Conservation (phyloP, 441 rosid genomes). For the Erodium chrysanthum region DNA sequence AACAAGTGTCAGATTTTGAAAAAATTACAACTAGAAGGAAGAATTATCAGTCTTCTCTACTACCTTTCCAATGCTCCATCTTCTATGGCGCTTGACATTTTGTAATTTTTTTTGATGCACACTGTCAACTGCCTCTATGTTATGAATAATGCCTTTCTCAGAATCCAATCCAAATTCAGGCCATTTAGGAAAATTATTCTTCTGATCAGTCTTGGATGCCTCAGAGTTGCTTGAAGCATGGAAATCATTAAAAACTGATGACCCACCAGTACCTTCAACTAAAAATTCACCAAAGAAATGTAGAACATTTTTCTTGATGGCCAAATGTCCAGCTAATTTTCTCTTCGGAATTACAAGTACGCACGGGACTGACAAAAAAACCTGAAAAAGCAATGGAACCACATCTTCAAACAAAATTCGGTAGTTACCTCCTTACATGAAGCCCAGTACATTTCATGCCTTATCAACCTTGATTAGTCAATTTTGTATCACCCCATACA, state of each 20-base stretch:
- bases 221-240: constrained; percentile 43
- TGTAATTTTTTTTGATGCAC: constrained; percentile 42
- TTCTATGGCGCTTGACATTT: constrained; percentile 75
- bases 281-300: constrained; percentile 88
- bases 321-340: constrained; percentile 83
- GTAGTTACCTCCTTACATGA: neutral
- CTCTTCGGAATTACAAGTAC: constrained; percentile 89
- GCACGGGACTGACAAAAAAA: constrained; percentile 67
- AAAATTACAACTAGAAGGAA: constrained; percentile 15
- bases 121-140: constrained; percentile 37
- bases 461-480: neutral
- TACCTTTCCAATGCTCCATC: constrained; percentile 92
- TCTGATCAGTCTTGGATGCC: constrained; percentile 47
- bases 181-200: constrained; percentile 52
- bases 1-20: constrained; percentile 20
- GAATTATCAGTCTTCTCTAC: constrained; percentile 12
- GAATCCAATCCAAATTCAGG: constrained; percentile 34
- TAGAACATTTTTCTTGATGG: constrained; percentile 74
- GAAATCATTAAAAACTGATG: constrained; percentile 73
- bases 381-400: constrained; percentile 47
- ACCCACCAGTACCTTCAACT: constrained; percentile 94
- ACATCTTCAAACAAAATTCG: neutral
- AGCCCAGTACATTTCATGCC: neutral
- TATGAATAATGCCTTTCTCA: constrained; percentile 40
- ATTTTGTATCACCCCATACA: neutral